These are phyloP conservation scores for Anthoceros angustus DNA, from an alignment of 225 moss, liverwort and hornwort species.

Conservation along the genomic window DNA sequence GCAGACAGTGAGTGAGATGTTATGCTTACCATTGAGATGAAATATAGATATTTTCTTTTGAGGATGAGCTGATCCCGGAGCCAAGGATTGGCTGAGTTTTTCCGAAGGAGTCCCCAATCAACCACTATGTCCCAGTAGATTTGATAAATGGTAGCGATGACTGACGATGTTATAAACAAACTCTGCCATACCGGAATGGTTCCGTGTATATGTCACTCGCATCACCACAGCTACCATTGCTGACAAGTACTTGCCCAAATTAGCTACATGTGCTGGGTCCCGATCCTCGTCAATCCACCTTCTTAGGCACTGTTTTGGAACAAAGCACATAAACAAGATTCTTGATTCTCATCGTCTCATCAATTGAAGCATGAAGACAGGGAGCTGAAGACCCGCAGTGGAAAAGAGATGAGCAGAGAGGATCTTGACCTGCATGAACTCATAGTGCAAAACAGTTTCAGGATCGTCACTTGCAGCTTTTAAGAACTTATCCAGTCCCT, in stretches of 20 bases:
- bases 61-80: conserved; percentile 72
- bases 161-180: conserved; percentile 41
- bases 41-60: conserved; percentile 53
- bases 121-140: conserved; percentile 83
- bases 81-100: conserved; percentile 56
- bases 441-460: conserved; percentile 92
- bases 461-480: conserved; percentile 94
- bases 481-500: conserved; percentile 88
- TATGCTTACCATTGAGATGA: conserved; percentile 63
- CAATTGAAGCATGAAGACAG: not conserved
- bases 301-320: conserved; percentile 47
- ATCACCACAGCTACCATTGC: conserved; percentile 61
- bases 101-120: conserved; percentile 82
- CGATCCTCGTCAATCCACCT: conserved; percentile 58
- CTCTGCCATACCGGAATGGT: conserved; percentile 22
- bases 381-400: not conserved
- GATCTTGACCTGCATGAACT: conserved; percentile 77
- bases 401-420: not conserved
- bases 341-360: not conserved
- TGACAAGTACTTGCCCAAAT: conserved; percentile 85
- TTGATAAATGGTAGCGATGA: conserved; percentile 63
- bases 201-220: conserved; percentile 33
- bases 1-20: not conserved
- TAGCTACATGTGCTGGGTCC: conserved; percentile 44
- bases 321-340: not conserved